Conservation (phyloP, 345 rosid species). For the Pseudoturritis turrita region DNA sequence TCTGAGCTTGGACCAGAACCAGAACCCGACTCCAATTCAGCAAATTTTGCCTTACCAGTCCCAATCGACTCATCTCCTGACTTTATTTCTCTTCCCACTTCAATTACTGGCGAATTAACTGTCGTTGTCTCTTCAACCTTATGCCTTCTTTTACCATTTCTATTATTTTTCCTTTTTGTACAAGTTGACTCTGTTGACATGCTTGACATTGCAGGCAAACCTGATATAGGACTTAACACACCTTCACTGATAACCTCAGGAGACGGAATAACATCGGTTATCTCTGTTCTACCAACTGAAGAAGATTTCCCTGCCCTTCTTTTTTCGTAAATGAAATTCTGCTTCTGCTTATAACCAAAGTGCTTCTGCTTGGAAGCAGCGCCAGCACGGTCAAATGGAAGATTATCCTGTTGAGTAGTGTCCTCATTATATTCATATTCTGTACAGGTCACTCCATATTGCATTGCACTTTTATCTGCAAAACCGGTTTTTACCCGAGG, state of each 20-base stretch:
- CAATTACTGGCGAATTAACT: slow-evolving; percentile 20
- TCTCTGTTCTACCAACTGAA: slow-evolving; percentile 26
- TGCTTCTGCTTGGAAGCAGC: slow-evolving; percentile 41
- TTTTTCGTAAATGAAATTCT: slow-evolving; percentile 32
- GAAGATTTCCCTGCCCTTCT: slow-evolving; percentile 26
- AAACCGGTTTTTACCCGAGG: not conserved
- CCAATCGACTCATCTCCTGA: slow-evolving; percentile 23
- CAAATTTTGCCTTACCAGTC: slow-evolving; percentile 33
- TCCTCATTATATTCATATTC: slow-evolving; percentile 30
- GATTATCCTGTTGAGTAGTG: slow-evolving; percentile 18
- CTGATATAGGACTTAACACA: slow-evolving; percentile 29
- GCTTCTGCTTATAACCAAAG: slow-evolving; percentile 41
- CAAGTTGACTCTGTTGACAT: slow-evolving; percentile 36
- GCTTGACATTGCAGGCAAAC: slow-evolving; percentile 28
- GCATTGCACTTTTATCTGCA: slow-evolving; percentile 8
- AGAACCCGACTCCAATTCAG: slow-evolving; percentile 18
- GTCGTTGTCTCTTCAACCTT: slow-evolving; percentile 47
- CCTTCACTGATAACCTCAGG: slow-evolving; percentile 31
- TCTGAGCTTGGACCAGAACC: too few relatives aligned
- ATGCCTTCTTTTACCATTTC: slow-evolving; percentile 46
- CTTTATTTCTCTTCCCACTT: slow-evolving; percentile 31
- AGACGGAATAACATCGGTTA: slow-evolving; percentile 20
- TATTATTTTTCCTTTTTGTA: slow-evolving; percentile 48
- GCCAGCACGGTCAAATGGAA: slow-evolving; percentile 20
- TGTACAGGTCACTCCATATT: slow-evolving; percentile 18